phyloP scores from a whole-genome alignment of 2,329 filamentous ascomycete genomes.

The Berkeleyomyces basicola region DNA sequence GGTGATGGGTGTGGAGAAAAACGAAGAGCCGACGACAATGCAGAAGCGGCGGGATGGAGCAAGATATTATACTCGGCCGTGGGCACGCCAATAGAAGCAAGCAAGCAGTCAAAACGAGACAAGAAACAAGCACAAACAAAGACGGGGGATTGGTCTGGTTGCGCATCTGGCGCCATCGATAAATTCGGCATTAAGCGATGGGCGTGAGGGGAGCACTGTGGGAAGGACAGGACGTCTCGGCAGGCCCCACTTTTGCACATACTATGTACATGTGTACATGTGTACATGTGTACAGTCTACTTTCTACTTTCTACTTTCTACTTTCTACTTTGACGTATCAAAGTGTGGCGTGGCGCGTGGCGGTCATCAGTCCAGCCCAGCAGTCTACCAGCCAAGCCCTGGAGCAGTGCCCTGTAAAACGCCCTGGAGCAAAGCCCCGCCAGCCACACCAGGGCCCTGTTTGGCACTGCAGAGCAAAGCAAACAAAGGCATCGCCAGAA shows the following conservation, averaged over 20 bases:
- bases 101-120: neutral
- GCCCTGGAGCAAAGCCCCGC: neutral
- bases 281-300: too few species aligned
- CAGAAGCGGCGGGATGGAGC: neutral
- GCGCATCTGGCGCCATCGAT: neutral
- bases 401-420: neutral
- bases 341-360: too few species aligned
- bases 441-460: neutral
- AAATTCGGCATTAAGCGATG: neutral
- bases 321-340: too few species aligned
- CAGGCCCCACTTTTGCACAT: neutral
- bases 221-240: neutral
- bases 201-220: neutral
- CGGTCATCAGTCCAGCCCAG: neutral
- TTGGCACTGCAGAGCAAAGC: neutral
- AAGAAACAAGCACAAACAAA: neutral
- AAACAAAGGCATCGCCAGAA: neutral
- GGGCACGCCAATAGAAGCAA: neutral
- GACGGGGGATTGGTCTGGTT: neutral
- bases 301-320: too few species aligned
- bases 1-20: neutral
- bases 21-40: neutral
- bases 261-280: too few species aligned
- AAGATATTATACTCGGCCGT: neutral
- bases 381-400: neutral